Percentiles rank a stretch among this genome's conserved stretches.
These are phyloP conservation scores for Claviceps sp. DNA, from an alignment of 2,329 filamentous ascomycete species.

Conservation along the genomic window DNA sequence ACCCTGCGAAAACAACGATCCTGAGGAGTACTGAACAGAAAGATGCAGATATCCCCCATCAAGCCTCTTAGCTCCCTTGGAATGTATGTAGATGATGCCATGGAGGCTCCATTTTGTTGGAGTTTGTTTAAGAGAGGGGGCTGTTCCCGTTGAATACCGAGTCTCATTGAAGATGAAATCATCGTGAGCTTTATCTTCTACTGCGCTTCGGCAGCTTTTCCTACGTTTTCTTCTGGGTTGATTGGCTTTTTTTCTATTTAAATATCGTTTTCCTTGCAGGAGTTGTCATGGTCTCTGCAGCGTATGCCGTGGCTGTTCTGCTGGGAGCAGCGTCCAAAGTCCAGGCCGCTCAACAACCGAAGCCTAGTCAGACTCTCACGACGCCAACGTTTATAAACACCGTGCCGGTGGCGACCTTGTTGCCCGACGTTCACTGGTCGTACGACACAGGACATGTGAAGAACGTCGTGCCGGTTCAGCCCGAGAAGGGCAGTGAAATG, in stretches of 20 bases:
- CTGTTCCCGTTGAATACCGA: neutral
- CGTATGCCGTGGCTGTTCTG: neutral
- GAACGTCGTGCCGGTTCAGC: conserved; percentile 13
- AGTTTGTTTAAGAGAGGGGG: neutral
- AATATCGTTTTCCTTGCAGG: neutral
- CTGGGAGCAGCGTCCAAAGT: conserved; percentile 1
- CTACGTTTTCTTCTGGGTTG: neutral
- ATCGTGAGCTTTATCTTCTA: too few relatives aligned
- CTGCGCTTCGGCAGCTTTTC: neutral
- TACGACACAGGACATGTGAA: conserved; percentile 10
- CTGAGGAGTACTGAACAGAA: too few relatives aligned
- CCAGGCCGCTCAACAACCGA: neutral
- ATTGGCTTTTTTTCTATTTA: neutral
- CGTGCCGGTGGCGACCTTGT: neutral
- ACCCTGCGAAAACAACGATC: too few relatives aligned
- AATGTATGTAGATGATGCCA: too few relatives aligned
- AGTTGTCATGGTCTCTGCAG: neutral
- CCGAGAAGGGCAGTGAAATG: conserved; percentile 11
- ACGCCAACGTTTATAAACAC: conserved; percentile 1
- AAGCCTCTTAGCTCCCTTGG: too few relatives aligned
- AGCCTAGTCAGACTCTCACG: neutral
- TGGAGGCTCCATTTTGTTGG: neutral
- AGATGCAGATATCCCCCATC: too few relatives aligned
- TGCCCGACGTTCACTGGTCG: conserved; percentile 12
- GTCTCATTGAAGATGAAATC: too few relatives aligned